Percentiles rank a stretch among this genome's conserved stretches.
These are phyloP conservation scores for Annona cherimola DNA, from an alignment of 164 flowering plant species.

Conservation along the genomic window DNA sequence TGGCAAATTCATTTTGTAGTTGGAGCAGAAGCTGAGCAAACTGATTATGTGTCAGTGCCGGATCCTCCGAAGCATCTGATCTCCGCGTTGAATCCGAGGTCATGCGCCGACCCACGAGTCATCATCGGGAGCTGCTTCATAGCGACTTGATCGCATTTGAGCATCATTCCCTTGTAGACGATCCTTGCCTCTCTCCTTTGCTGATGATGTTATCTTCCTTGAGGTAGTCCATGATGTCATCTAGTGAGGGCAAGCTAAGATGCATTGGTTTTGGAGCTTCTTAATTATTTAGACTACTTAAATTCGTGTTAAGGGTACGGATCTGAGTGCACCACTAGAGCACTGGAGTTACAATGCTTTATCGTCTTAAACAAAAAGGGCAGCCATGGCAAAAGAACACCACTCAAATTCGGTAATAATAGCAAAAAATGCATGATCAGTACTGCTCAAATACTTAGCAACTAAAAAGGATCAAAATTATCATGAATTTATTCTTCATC, in stretches of 20 bases:
- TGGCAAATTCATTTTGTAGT: conserved; percentile 91
- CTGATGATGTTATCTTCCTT: conserved; percentile 97
- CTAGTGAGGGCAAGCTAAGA: conserved; percentile 61
- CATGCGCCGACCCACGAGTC: conserved; percentile 91
- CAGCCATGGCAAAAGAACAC: too few species aligned
- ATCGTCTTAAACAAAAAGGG: too few species aligned
- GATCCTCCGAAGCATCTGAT: conserved; percentile 92
- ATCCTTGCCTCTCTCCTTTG: conserved; percentile 96
- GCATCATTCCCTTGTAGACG: conserved; percentile 88
- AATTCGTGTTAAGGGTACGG: too few species aligned
- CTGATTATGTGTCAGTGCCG: conserved; percentile 96
- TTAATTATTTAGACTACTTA: too few species aligned
- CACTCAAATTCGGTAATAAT: too few species aligned
- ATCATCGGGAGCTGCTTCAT: conserved; percentile 87
- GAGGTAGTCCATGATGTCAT: conserved; percentile 77
- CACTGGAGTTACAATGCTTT: too few species aligned
- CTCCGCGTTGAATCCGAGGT: conserved; percentile 97
- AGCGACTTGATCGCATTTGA: conserved; percentile 78
- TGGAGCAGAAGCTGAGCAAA: conserved; percentile 86
- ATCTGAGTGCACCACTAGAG: too few species aligned
- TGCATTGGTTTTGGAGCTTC: too few species aligned
- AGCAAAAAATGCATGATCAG: too few species aligned
- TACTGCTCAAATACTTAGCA: too few species aligned
- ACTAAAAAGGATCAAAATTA: too few species aligned
- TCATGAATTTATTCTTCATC: too few species aligned